phyloP scores from a whole-genome alignment of 768 basidiomycete species.

The Termitomyces eurrhizus region DNA sequence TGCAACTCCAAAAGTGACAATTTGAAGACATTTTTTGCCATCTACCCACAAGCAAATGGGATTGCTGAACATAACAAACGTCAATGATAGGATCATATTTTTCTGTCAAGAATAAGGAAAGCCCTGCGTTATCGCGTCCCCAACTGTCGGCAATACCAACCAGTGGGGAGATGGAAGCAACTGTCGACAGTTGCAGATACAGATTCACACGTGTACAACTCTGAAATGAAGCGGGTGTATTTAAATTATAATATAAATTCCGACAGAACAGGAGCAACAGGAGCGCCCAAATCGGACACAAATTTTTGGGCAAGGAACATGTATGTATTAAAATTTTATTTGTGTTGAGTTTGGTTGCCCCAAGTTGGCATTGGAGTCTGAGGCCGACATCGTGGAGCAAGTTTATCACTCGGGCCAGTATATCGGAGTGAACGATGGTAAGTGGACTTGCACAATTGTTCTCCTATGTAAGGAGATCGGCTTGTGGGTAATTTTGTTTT shows the following conservation, averaged over 20 bases:
- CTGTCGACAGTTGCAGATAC: constrained; percentile 5
- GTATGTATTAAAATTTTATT: background rate
- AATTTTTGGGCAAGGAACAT: constrained; percentile 1
- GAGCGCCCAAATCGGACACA: constrained; percentile 3
- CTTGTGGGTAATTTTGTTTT: background rate
- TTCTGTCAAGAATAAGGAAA: background rate
- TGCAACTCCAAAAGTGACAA: background rate
- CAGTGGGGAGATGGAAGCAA: background rate
- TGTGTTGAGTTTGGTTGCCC: background rate
- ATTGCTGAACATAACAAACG: background rate
- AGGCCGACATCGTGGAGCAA: background rate
- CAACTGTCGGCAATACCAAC: background rate
- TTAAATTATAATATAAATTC: constrained; percentile 4
- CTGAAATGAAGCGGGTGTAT: constrained; percentile 1
- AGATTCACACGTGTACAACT: background rate
- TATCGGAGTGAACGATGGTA: too few relatives aligned
- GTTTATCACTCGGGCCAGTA: background rate
- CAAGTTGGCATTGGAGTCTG: background rate
- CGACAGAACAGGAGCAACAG: constrained; percentile 2
- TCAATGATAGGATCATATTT: background rate
- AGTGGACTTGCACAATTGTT: background rate
- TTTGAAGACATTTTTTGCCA: background rate
- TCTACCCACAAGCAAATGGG: background rate
- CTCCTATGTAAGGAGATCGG: background rate
- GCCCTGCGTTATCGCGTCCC: background rate